Evolutionary conservation across 169 alveolate species (phyloP), one percentile per base, ranked within the genome.

Genomic region (Eimeria necatrix): DNA sequence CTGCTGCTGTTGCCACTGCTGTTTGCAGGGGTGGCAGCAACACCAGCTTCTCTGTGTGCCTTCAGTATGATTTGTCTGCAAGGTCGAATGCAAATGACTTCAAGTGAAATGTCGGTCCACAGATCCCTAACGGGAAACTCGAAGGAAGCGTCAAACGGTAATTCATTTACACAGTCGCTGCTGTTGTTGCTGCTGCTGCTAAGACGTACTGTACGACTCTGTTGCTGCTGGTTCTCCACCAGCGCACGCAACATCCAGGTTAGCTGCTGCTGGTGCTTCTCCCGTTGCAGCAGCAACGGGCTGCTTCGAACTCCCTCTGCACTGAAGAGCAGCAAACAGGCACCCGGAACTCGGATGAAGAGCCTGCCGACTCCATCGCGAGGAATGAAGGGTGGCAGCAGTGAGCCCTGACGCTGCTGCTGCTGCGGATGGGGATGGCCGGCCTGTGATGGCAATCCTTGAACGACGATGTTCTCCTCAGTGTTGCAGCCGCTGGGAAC

Each of bases 251-350:
- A 22, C 94, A 61, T 78, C 94, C 94, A 88, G 51, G 76, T 20
- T 18, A 88, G 86, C 84, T 88, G 94, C 74, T 88, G 94, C 51
- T 88, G 81, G 61, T 87, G 93, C 84, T 68, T 78, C 94, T 64
- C 85, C 51, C 73, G 74, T 86, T 88, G 85, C 68, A 68, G 94
- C 73, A n/a, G 59, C 41, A 32, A 86, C 76, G 56, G 76, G 71
- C 7, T 46, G 52, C 53, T 52, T 73, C 70, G 73, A 22, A 20
- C 71, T 20, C 84, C 84, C 53, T 88, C 94, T 14, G 87, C 94
- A 20, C 41, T 26, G 56, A 88, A 88, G 41, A 88, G 86, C 53
- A 88, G 80, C 68, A 88, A 78, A 9, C 80, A 68, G 46, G 85
- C 74, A 24, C 80, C 71, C 26, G 71, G 51, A 8, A 88, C 74